These are phyloP conservation scores for Tolypocladium tundrense DNA, from an alignment of 2,329 filamentous ascomycete genomes.

Conservation along the genomic window DNA sequence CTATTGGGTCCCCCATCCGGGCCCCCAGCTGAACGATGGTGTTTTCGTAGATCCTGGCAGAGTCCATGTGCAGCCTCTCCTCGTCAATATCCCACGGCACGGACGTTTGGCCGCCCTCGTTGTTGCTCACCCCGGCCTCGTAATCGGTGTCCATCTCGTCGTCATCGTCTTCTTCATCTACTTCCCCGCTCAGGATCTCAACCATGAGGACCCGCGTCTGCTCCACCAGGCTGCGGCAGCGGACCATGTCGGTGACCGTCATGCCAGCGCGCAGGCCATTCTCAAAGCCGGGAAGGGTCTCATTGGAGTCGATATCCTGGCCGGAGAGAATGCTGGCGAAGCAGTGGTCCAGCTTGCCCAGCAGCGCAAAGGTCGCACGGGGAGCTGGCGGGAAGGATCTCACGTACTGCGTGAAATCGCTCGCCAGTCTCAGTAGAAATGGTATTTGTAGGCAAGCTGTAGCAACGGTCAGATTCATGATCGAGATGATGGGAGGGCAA, in stretches of 20 bases:
- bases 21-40: conserved; percentile 68
- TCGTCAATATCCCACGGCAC: conserved; percentile 30
- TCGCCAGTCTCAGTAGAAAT: conserved; percentile 69
- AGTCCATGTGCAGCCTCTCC: conserved; percentile 53
- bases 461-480: not conserved
- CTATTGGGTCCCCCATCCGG: conserved; percentile 39
- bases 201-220: conserved; percentile 62
- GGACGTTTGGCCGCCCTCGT: conserved; percentile 5
- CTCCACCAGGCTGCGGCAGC: conserved; percentile 73
- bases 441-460: conserved; percentile 71
- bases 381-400: conserved; percentile 55
- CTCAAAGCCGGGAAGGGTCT: conserved; percentile 61
- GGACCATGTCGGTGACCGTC: conserved; percentile 75
- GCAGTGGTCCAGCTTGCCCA: conserved; percentile 73
- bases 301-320: conserved; percentile 53
- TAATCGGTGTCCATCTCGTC: conserved; percentile 25
- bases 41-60: conserved; percentile 67
- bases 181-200: conserved; percentile 47
- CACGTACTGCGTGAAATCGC: conserved; percentile 62
- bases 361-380: conserved; percentile 55
- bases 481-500: not conserved
- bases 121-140: conserved; percentile 21
- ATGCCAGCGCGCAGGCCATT: conserved; percentile 52
- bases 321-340: conserved; percentile 68
- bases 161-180: conserved; percentile 29